Base-by-base conservation (phyloP, 2,329 filamentous ascomycete species). In the Diaporthe vexans region DNA sequence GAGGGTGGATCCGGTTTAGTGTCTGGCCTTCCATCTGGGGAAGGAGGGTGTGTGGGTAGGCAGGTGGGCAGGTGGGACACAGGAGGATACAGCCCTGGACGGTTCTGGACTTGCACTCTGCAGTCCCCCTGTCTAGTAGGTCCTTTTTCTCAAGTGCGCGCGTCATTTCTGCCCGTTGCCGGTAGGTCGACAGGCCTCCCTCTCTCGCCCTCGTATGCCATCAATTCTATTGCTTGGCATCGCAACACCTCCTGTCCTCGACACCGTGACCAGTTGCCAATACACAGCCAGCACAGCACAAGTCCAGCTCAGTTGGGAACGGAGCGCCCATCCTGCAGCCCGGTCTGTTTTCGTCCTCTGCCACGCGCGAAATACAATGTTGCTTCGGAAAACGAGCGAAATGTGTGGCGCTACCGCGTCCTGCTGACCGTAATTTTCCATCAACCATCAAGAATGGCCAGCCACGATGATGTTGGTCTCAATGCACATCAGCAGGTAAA, bases 381-480 rank as follows among this genome's bases (percentile, higher is more conserved):
- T 51, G 40, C 52, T 37, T 48, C 54, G 57, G 56, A 48, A 43
- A 59, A 48, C 24, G 26, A 43, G 19, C 19, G 13, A 43, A 19
- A 24, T 37, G 29, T 19, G 63, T 67, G 63, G 46, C 54, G 43
- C 69, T 37, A 71, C 29, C 43, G 19, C 21, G 54, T 51, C 61
- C 71, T 26, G 40, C 52, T 73, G 61, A 58, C 61, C 72, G 52
- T 73, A 58, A 58, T 68, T 40, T 40, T 63, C 57, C 48, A 63
- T 71, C n/a, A 46, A 54, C 54, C 46, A 52, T 26, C 63, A 67
- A 67, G 21, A 37, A 43, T 43, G 4, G 63, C 46, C 21, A 52
- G 63, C 46, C 46, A 48, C 40, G 59, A 68, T 24, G 29, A 29
- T 52, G 56, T 29, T 63, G 37, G 46, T 21, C 61, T 43, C 10